Conservation (phyloP, 192 early-diverging fungal species). For the Haplosporangium gracile region DNA sequence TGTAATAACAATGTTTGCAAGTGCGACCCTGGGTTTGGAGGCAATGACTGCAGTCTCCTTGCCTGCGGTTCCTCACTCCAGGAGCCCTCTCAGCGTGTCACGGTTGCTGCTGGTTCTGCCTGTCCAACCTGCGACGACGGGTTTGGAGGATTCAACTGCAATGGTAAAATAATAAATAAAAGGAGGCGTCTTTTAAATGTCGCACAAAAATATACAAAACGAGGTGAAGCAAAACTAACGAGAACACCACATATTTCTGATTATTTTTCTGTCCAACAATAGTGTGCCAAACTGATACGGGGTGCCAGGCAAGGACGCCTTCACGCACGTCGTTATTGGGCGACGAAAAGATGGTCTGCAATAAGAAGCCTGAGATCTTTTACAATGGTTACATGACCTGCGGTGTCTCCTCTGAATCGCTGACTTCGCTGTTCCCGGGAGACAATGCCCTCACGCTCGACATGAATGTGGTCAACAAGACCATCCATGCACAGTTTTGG, state of each 20-base stretch:
- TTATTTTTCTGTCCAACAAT: not conserved
- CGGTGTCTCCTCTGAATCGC: slow-evolving; percentile 44
- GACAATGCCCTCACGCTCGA: slow-evolving; percentile 57
- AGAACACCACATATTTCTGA: not conserved
- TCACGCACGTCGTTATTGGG: slow-evolving; percentile 36
- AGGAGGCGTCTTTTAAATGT: not conserved
- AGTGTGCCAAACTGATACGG: slow-evolving; percentile 58
- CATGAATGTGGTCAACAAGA: slow-evolving; percentile 43
- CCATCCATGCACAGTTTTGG: slow-evolving; percentile 61
- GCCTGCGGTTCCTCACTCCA: slow-evolving; percentile 35
- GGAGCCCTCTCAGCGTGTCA: slow-evolving; percentile 22
- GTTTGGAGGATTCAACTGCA: slow-evolving; percentile 71
- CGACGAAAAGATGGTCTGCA: slow-evolving; percentile 63
- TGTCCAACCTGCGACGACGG: slow-evolving; percentile 63
- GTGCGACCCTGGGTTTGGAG: slow-evolving; percentile 44
- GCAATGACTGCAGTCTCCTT: slow-evolving; percentile 33
- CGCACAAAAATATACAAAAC: not conserved
- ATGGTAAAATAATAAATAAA: slow-evolving; percentile 35
- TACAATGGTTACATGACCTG: slow-evolving; percentile 56
- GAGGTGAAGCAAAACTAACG: not conserved
- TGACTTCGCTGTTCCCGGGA: slow-evolving; percentile 59
- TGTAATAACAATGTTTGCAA: slow-evolving; percentile 24
- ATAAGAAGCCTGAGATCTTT: slow-evolving; percentile 64
- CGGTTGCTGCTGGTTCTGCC: not conserved
- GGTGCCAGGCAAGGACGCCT: slow-evolving; percentile 49